These are phyloP conservation scores for Podospora pseudopauciseta DNA, from an alignment of 495 filamentous ascomycete genomes.

Conservation along the genomic window DNA sequence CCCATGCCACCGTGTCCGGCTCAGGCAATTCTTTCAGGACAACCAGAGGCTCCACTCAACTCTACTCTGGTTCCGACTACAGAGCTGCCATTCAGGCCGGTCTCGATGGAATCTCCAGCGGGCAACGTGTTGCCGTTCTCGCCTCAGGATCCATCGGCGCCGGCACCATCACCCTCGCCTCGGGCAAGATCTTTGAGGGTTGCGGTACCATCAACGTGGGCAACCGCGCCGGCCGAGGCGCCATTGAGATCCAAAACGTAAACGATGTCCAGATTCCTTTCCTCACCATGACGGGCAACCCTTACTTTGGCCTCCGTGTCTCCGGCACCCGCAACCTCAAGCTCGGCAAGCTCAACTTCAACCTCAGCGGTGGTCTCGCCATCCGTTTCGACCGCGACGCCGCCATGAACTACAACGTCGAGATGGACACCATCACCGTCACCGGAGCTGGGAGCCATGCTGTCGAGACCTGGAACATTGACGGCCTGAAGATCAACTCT, in stretches of 20 bases:
- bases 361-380: conserved; percentile 43
- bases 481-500: conserved; percentile 38
- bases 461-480: conserved; percentile 49
- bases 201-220: conserved; percentile 48
- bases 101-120: conserved; percentile 48
- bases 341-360: conserved; percentile 44
- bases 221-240: conserved; percentile 38
- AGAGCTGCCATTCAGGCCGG: conserved; percentile 43
- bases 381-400: conserved; percentile 47
- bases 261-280: conserved; percentile 41
- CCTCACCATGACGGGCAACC: conserved; percentile 45
- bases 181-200: conserved; percentile 47
- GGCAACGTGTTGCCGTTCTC: conserved; percentile 56
- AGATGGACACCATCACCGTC: conserved; percentile 42
- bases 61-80: conserved; percentile 46
- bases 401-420: conserved; percentile 42
- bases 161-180: conserved; percentile 47
- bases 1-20: conserved; percentile 40
- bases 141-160: conserved; percentile 55
- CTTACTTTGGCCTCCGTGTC: conserved; percentile 47
- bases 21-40: conserved; percentile 37
- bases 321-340: conserved; percentile 37
- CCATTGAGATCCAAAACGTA: conserved; percentile 41
- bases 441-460: conserved; percentile 43
- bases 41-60: conserved; percentile 25